Base-by-base conservation (phyloP, 768 basidiomycete genomes). In the Suillus bovinus region DNA sequence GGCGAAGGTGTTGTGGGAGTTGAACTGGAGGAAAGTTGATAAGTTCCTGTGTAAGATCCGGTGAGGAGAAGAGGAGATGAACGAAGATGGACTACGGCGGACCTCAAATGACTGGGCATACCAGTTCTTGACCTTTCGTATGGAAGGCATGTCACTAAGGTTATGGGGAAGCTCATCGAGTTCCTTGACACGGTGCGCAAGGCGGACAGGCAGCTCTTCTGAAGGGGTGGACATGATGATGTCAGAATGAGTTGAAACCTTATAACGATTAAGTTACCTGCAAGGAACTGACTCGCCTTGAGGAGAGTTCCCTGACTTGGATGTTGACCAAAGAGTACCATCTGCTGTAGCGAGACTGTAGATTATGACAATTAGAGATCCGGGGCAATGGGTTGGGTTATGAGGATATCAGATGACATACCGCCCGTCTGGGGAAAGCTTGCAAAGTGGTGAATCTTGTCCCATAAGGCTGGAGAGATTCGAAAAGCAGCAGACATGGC, bases 81-180 rank as follows among this genome's bases (percentile, higher is more conserved):
- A 8, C 41, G 53, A 22, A 27, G 24, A 39, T 58, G 53, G 58
- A 27, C 59, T 36, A 78, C 87, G 55, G 60, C 88, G 58, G 59
- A 96, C 96, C 84, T 99, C 93, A 74, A 99, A 99, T 17, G 92
- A 94, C 79, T 99, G 94, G 0, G 96, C 96, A 75, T 99, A 99
- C 97, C 97, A 99, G 70, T 96, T 90, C 79, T 95, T 96, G 63
- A 99, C 93, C 72, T 92, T 95, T 62, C 87, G 86, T 66, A 99
- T 98, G 42, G 90, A 91, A 0, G 90, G 87, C 96, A 97, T 97
- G 52, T 85, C 84, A 68, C 88, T 89, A 57, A 99, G 82, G 60
- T 93, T 90, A 76, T 98, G 92, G 0, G 97, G 97, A 4, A 99
- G 83, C 67, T 92, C 87, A 67, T 98, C 94, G 33, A 99, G 85